Evolutionary conservation across 371 early-diverging fungal species (phyloP).

Genomic region (Syncephalis plumigaleata): DNA sequence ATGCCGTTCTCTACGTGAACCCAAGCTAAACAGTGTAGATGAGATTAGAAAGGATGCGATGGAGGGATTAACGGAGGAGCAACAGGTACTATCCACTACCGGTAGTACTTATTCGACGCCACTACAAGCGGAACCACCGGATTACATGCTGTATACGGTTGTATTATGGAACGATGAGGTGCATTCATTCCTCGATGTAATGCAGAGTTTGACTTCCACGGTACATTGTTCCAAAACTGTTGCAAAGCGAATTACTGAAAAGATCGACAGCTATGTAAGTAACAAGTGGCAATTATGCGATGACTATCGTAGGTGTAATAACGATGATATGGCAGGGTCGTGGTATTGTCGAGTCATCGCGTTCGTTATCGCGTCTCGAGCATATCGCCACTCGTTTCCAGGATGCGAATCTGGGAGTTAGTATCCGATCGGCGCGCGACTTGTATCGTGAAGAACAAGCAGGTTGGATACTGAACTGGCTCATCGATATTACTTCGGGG

Average conservation of each 20-base stretch:
- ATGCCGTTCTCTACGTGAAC: too few species aligned
- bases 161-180: slow-evolving; percentile 93
- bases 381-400: slow-evolving; percentile 47
- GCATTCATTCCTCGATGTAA: slow-evolving; percentile 84
- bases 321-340: slow-evolving; percentile 55
- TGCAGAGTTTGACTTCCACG: slow-evolving; percentile 54
- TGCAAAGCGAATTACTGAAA: slow-evolving; percentile 60
- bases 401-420: slow-evolving; percentile 54
- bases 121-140: too few species aligned
- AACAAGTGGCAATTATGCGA: too few species aligned
- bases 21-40: too few species aligned
- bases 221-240: slow-evolving; percentile 39
- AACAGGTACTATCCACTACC: too few species aligned
- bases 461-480: slow-evolving; percentile 53
- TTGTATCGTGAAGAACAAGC: slow-evolving; percentile 69
- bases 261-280: slow-evolving; percentile 60
- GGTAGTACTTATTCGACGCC: too few species aligned
- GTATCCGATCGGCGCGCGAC: slow-evolving; percentile 68
- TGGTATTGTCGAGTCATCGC: slow-evolving; percentile 49
- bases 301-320: too few species aligned
- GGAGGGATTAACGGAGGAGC: too few species aligned
- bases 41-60: too few species aligned
- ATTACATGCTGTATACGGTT: slow-evolving; percentile 23
- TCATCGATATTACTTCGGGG: slow-evolving; percentile 32
- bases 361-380: slow-evolving; percentile 39